Base-by-base conservation (phyloP, 2,329 filamentous ascomycete genomes). In the Verticillium alfalfae region DNA sequence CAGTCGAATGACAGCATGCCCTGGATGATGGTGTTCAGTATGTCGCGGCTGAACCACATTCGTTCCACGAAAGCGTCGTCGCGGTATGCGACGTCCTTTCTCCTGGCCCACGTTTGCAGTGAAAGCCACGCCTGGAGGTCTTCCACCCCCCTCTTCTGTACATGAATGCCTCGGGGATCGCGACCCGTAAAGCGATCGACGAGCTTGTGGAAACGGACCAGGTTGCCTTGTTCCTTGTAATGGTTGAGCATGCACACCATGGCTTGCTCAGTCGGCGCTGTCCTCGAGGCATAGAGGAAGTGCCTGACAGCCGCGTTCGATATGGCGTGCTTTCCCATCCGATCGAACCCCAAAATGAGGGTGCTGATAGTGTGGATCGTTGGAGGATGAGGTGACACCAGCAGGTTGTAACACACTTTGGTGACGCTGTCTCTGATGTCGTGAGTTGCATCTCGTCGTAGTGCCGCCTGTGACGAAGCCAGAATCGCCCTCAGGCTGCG, bases 281-380 rank as follows among this genome's bases (percentile, higher is more conserved):
- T 68, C 4, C 72, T 72, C 41, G 76, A 81, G 10, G 74, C 66
- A 49, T 77, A 65, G 52, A 84, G 72, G 59, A 85, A 82, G 0
- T 79, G 81, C 58, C 83, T 72, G 22, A 85, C 76, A 37, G 88
- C 77, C n/a, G 77, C 68, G 41, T 85, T 77, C 4, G 83, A 80
- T 18, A 88, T 74, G 41, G 76, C 73, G 61, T 81, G 76, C 59
- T 81, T 75, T 34, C 79, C 76, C 5, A 81, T 70, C 37, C 79
- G 77, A 59, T 83, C 80, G 58, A 94, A 86, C n/a, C 84, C 84
- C n/a, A 84, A 72, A 2, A 94, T 81, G 34, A 95, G 79, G 13
- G 82, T 81, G 69, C 93, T 93, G 76, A 88, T 92, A 3, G 88
- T 92, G 65, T 86, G 80, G 39, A 90, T 81, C 64, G 85, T 85